Conservation (phyloP, 2,329 filamentous ascomycete genomes). For the Paracoccidioides lutzii region DNA sequence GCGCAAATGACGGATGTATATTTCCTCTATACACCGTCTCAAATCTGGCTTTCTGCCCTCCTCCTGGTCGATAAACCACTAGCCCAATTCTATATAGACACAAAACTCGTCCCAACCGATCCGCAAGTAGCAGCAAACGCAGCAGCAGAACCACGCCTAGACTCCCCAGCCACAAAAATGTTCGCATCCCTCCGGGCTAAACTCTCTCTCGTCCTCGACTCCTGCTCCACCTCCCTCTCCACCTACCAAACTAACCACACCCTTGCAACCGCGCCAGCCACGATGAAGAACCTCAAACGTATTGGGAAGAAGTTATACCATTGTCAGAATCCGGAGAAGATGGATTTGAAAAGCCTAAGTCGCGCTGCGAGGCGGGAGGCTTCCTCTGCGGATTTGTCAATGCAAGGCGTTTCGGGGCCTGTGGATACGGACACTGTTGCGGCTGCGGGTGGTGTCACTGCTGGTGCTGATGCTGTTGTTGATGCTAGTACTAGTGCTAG, state of each 20-base stretch:
- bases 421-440: too few relatives aligned
- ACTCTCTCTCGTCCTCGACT: constrained; percentile 24
- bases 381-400: constrained; percentile 12
- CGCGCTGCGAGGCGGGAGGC: constrained; percentile 16
- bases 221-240: constrained; percentile 28
- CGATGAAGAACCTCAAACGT: constrained; percentile 31
- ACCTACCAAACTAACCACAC: constrained; percentile 20
- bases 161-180: constrained; percentile 11
- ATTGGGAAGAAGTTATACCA: constrained; percentile 39
- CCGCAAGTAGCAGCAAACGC: constrained; percentile 1
- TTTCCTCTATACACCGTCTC: constrained; percentile 86
- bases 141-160: neutral
- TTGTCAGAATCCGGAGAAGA: constrained; percentile 38
- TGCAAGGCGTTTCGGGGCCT: too few relatives aligned
- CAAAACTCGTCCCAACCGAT: constrained; percentile 24
- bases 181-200: constrained; percentile 25
- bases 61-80: constrained; percentile 54
- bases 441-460: neutral
- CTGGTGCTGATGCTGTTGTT: constrained; percentile 12
- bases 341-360: constrained; percentile 26
- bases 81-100: constrained; percentile 32
- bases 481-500: constrained; percentile 12
- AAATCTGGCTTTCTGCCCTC: constrained; percentile 80
- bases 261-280: constrained; percentile 19
- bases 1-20: constrained; percentile 88